phyloP scores from a whole-genome alignment of 2,329 filamentous ascomycete genomes.

The Dactylonectria macrodidyma region DNA sequence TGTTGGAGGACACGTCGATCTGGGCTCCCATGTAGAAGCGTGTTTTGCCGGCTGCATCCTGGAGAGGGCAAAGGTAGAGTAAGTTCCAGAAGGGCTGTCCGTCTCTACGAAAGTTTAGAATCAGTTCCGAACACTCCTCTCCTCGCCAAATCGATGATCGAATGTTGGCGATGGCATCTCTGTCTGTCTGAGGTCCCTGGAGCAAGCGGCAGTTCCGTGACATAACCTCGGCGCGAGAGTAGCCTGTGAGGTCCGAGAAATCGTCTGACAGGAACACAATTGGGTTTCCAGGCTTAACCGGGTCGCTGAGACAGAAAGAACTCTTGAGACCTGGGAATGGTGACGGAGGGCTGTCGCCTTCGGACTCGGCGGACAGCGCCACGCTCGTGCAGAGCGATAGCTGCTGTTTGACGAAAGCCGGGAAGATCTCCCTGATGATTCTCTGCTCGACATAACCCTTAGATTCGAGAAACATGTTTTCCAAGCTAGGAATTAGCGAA shows the following conservation, averaged over 20 bases:
- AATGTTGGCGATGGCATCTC: constrained; percentile 57
- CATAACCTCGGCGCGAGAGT: constrained; percentile 62
- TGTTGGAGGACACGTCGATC: constrained; percentile 69
- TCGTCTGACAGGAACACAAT: constrained; percentile 65
- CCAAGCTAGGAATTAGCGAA: constrained; percentile 62
- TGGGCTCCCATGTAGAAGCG: constrained; percentile 70
- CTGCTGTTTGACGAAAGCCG: constrained; percentile 67
- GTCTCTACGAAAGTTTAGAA: constrained; percentile 66
- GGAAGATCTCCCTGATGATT: constrained; percentile 63
- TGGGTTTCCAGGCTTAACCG: constrained; percentile 64
- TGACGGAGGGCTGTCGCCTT: constrained; percentile 47
- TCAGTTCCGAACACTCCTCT: constrained; percentile 63
- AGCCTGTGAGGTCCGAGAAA: constrained; percentile 67
- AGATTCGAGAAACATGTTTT: constrained; percentile 60
- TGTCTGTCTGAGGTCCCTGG: constrained; percentile 63
- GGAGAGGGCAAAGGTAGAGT: constrained; percentile 67
- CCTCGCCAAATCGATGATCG: constrained; percentile 57
- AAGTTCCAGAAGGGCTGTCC: constrained; percentile 71
- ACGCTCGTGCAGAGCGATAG: constrained; percentile 61
- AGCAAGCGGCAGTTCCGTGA: constrained; percentile 66
- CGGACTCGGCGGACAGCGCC: constrained; percentile 57
- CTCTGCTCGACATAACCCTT: constrained; percentile 61
- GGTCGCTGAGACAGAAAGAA: constrained; percentile 72
- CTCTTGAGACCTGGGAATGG: constrained; percentile 69
- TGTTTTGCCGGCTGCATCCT: constrained; percentile 62